phyloP scores from a whole-genome alignment of 306 rosid species.

The Cucurbita ficifolia region DNA sequence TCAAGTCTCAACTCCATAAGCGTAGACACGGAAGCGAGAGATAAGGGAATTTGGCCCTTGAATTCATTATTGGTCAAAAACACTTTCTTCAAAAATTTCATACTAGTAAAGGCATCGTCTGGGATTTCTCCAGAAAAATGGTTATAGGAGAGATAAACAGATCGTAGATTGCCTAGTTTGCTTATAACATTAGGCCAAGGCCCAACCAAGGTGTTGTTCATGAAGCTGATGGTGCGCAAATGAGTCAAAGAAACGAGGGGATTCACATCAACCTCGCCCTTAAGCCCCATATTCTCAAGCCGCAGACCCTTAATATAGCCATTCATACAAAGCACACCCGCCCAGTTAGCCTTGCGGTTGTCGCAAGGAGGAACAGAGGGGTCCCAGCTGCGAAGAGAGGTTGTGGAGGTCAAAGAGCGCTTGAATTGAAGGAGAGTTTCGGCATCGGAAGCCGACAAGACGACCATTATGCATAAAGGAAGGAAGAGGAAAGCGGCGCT shows the following conservation, averaged over 20 bases:
- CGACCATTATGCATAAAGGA: neutral
- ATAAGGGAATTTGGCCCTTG: slow-evolving; percentile 53
- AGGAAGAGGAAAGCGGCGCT: neutral
- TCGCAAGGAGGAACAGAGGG: slow-evolving; percentile 34
- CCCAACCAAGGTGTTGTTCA: slow-evolving; percentile 74
- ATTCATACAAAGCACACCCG: slow-evolving; percentile 40
- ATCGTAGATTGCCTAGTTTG: slow-evolving; percentile 22
- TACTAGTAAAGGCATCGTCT: slow-evolving; percentile 36
- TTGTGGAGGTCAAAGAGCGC: slow-evolving; percentile 20
- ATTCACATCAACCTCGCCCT: slow-evolving; percentile 30
- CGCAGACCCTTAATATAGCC: slow-evolving; percentile 45
- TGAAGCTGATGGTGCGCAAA: slow-evolving; percentile 40
- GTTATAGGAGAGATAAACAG: slow-evolving; percentile 47
- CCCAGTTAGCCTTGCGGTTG: slow-evolving; percentile 35
- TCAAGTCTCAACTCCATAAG: slow-evolving; percentile 42
- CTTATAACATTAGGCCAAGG: slow-evolving; percentile 33
- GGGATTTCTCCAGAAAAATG: slow-evolving; percentile 63
- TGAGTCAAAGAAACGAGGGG: slow-evolving; percentile 23
- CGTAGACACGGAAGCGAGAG: slow-evolving; percentile 37
- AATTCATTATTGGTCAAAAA: slow-evolving; percentile 43
- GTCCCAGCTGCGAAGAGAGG: slow-evolving; percentile 39
- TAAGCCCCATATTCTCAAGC: slow-evolving; percentile 55
- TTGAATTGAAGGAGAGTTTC: slow-evolving; percentile 45
- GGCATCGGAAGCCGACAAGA: slow-evolving; percentile 6
- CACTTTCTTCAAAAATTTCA: slow-evolving; percentile 39